These are phyloP conservation scores for Pseudotulostoma volvatum DNA, from an alignment of 495 filamentous ascomycete genomes.

Conservation along the genomic window DNA sequence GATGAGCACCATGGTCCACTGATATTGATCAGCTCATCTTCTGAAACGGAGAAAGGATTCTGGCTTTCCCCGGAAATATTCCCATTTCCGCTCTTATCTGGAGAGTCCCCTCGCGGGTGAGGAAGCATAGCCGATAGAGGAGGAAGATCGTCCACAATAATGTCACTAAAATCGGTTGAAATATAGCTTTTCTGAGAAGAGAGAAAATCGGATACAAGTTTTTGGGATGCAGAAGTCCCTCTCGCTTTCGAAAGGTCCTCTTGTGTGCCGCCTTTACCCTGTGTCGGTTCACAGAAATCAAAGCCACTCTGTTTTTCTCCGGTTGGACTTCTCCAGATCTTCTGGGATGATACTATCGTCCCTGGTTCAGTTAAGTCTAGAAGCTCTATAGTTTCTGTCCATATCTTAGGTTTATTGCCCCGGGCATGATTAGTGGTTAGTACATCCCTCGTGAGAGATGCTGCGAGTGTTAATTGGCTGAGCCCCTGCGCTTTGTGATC, in stretches of 20 bases:
- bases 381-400: not conserved
- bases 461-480: slow-evolving; percentile 17
- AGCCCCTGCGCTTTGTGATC: slow-evolving; percentile 10
- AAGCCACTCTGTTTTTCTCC: no score
- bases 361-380: not conserved
- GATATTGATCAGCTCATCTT: not conserved
- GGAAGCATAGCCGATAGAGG: slow-evolving; percentile 19
- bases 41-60: not conserved
- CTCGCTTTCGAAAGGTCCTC: no score
- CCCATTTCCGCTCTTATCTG: not conserved
- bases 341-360: not conserved
- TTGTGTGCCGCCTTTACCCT: no score
- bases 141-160: slow-evolving; percentile 25
- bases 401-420: slow-evolving; percentile 2
- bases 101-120: slow-evolving; percentile 2
- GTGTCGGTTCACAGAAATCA: no score
- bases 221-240: no score
- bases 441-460: slow-evolving; percentile 15
- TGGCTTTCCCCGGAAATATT: not conserved
- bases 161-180: slow-evolving; percentile 22
- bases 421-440: slow-evolving; percentile 9
- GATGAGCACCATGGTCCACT: not conserved
- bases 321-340: no score
- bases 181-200: slow-evolving; percentile 3
- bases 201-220: no score